Evolutionary conservation across 768 basidiomycete species (phyloP).

Genomic region (Paxillus involutus): DNA sequence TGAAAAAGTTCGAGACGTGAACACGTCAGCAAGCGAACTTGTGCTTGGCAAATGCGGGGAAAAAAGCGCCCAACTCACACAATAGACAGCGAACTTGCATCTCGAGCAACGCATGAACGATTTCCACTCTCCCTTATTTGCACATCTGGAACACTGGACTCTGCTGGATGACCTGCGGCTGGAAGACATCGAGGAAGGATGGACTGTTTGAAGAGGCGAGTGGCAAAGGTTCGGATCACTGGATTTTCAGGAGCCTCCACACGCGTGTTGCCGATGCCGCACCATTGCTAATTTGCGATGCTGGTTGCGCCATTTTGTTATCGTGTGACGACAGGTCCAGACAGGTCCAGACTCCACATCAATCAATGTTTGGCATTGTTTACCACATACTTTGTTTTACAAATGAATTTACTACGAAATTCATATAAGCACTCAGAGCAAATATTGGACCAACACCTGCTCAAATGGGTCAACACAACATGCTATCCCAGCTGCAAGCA

Average conservation of each 20-base stretch:
- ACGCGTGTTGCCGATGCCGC: no score
- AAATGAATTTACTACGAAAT: no score
- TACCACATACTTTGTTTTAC: no score
- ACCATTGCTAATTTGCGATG: no score
- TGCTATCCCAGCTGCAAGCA: no score
- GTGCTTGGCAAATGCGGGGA: background rate
- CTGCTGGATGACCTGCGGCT: background rate
- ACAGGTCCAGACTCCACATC: no score
- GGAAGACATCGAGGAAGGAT: background rate
- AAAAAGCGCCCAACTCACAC: conserved; percentile 12
- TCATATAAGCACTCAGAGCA: no score
- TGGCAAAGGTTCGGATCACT: background rate
- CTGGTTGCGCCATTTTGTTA: background rate
- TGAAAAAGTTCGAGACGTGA: background rate
- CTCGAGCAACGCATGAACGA: conserved; percentile 27
- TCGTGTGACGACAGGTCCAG: background rate
- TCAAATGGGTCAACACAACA: no score
- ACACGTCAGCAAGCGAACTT: background rate
- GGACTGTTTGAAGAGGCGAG: background rate
- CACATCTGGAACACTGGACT: conserved; percentile 13
- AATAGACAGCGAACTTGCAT: conserved; percentile 23
- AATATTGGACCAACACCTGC: no score
- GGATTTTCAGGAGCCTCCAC: background rate
- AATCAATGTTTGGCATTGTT: no score
- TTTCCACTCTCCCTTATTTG: conserved; percentile 10